These are phyloP conservation scores for Claviceps sp. DNA, from an alignment of 2,329 filamentous ascomycete species.

Conservation along the genomic window DNA sequence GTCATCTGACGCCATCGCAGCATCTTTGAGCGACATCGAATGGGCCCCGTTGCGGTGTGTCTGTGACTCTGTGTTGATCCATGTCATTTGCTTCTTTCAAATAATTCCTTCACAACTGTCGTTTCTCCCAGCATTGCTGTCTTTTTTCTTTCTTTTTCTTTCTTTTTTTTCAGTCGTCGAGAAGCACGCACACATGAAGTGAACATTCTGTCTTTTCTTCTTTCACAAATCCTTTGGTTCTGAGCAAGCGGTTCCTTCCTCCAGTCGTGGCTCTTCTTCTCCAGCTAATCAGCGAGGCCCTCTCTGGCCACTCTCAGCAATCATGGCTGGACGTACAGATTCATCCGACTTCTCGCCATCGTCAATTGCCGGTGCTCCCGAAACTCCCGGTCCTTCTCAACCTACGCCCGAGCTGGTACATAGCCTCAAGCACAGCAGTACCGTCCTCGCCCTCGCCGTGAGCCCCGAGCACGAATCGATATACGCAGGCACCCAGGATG, in stretches of 20 bases:
- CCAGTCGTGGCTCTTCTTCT: too few relatives aligned
- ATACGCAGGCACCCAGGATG: conserved; percentile 85
- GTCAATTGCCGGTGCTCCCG: conserved; percentile 6
- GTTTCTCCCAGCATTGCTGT: neutral
- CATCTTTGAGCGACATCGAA: neutral
- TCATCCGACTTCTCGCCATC: conserved; percentile 4
- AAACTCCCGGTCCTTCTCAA: conserved; percentile 9
- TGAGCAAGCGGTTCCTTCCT: too few relatives aligned
- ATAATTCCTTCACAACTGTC: neutral
- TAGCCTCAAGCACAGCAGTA: conserved; percentile 62
- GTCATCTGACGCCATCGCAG: conserved; percentile 10
- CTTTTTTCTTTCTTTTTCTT: neutral
- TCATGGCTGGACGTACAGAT: neutral
- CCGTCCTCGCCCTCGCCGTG: conserved; percentile 70
- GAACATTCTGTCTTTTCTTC: neutral
- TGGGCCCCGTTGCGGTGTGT: neutral
- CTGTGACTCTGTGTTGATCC: neutral
- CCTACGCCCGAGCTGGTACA: conserved; percentile 52
- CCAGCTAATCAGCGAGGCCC: conserved; percentile 2
- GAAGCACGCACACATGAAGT: neutral
- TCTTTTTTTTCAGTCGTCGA: too few relatives aligned
- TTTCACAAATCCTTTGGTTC: neutral
- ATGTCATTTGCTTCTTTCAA: neutral
- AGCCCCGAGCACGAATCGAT: conserved; percentile 66
- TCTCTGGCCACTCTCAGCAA: neutral